Evolutionary conservation across 2,329 filamentous ascomycete genomes (phyloP), one percentile per base, ranked within the genome.

Genomic region (Phoma sp.): DNA sequence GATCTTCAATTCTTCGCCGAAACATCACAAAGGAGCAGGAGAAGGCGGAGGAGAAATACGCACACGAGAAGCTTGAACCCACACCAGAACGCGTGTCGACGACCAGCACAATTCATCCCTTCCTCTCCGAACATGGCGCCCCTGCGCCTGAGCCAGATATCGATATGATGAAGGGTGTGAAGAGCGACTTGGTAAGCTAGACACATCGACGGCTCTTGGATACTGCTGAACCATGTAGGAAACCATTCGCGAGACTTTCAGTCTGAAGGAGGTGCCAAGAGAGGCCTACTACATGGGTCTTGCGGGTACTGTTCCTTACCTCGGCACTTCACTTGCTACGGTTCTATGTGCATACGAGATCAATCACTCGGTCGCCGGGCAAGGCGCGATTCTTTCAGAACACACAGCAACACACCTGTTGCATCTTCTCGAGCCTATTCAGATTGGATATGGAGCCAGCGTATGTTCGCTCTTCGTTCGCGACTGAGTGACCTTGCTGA

Each of bases 381-480:
- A 82, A 13, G 82, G 85, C 25, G 80, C 89, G 45, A 71, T 92
- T 38, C 83, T 95, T 70, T 85, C 80, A 61, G 86, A 87, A 44
- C 85, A 92, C 44, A 88, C 85, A 2, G 92, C 92, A 2, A 85
- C 87, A 57, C 78, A 89, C 22, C 80, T 92, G 51, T 82, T 97
- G 9, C 84, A 88, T 62, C 74, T 92, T 15, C 81, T 96, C 27
- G 92, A 96, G 78, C 92, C 92, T 12, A 78, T 97, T 48, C 94
- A 97, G 76, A 84, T 97, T 50, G 93, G 92, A 55, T 96, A 96
- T 68, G 93, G 94, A 51, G 94, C 93, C 43, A 86, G 96, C 54
- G 87, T 89, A 80, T 75, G 86, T 82, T 27, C 27, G n/a, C 22
- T 17, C 3, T 2, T 12, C 1, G 9, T 4, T 10, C 6, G 1